Percentiles rank a stretch among this genome's conserved stretches.
These are phyloP conservation scores for Penicillium psychrofluorescens DNA, from an alignment of 495 filamentous ascomycete species.

Conservation along the genomic window DNA sequence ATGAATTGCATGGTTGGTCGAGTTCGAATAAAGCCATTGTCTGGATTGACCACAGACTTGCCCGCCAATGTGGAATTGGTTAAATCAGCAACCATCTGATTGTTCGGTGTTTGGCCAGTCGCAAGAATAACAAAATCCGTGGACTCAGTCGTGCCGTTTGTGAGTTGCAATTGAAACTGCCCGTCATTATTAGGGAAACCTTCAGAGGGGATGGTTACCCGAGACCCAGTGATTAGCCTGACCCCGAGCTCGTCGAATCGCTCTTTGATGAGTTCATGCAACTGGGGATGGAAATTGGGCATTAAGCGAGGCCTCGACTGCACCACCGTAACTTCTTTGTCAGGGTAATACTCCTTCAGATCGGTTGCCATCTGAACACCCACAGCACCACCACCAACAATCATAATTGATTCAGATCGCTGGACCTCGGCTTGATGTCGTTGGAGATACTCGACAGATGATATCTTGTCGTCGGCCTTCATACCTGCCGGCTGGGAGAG, in stretches of 20 bases:
- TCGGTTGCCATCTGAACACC: slow-evolving; percentile 56
- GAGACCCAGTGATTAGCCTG: slow-evolving; percentile 27
- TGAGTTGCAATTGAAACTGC: slow-evolving; percentile 23
- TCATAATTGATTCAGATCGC: slow-evolving; percentile 36
- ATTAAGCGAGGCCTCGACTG: slow-evolving; percentile 49
- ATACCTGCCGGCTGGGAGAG: slow-evolving; percentile 39
- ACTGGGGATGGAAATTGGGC: slow-evolving; percentile 39
- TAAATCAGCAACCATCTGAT: slow-evolving; percentile 35
- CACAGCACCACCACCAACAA: slow-evolving; percentile 56
- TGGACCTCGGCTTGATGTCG: slow-evolving; percentile 30
- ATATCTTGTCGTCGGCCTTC: slow-evolving; percentile 38
- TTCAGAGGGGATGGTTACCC: slow-evolving; percentile 20
- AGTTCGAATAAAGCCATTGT: slow-evolving; percentile 45
- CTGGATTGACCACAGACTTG: slow-evolving; percentile 35
- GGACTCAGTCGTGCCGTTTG: slow-evolving; percentile 24
- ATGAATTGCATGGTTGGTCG: slow-evolving; percentile 50
- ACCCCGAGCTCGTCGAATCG: slow-evolving; percentile 35
- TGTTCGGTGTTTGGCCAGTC: slow-evolving; percentile 53
- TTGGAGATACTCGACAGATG: slow-evolving; percentile 30
- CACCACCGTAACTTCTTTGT: slow-evolving; percentile 50
- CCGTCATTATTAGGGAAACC: slow-evolving; percentile 25
- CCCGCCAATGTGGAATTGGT: slow-evolving; percentile 17
- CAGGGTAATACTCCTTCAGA: slow-evolving; percentile 49
- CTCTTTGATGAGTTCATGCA: slow-evolving; percentile 40
- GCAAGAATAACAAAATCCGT: slow-evolving; percentile 42